Base-by-base conservation (phyloP, 202 grass and related monocot genomes). In the Hordeum pubiflorum region DNA sequence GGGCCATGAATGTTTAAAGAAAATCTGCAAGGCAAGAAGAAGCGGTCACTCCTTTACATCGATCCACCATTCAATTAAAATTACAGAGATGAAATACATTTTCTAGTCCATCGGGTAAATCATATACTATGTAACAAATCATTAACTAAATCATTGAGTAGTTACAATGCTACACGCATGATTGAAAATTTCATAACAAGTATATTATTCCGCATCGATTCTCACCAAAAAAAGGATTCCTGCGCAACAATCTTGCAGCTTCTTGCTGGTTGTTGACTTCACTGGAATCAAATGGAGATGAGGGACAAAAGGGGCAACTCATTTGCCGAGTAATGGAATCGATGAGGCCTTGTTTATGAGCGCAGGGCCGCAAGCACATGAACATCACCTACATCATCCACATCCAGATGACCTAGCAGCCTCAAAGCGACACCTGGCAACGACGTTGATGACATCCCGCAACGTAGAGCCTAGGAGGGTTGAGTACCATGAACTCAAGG, bases 181-280 rank as follows among this genome's bases (percentile, higher is more conserved):
- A 12, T 2, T 12, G 40, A 43, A n/a, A 34, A 26, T 15, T 70
- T 14, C 12, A 52, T 26, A 52, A 57, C n/a, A 70, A 40, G 26
- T 43, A 43, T 10, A 43, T 43, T 43, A 43, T 43, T 3, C 3
- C 3, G 10, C 33, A 7, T 34, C 33, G 4, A 34, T 34, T 34
- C 33, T 34, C 33, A 34, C 6, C 5, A 34, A 34, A 34, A 34
- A 34, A 0, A 43, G 13, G 86, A 85, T 98, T 98, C 90, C 29
- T 62, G 80, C 31, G 85, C 83, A 68, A 95, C 85, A 56, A 98
- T 93, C 92, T 63, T 95, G 93, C 57, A 98, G 78, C 80, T 89
- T 98, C 68, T 95, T 90, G 50, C 81, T 86, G 58, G 95, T 91
- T 63, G 90, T 90, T 74, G 77, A 82, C 80, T 94, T 95, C 50